phyloP scores from a whole-genome alignment of 148 eudicot species.

The Rhododendron griersonianum region DNA sequence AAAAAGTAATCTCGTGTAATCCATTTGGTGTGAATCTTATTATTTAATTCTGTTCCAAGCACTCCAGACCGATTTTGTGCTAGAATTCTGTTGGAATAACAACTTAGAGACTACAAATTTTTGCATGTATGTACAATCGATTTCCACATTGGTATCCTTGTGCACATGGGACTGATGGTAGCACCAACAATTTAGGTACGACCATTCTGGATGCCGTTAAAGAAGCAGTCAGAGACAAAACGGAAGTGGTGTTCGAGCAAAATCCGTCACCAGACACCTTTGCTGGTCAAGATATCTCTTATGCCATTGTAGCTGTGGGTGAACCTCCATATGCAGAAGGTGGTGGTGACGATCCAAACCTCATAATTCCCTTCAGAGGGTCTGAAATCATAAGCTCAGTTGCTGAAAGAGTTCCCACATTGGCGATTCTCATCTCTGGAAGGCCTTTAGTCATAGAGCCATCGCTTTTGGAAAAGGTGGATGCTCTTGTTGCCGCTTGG shows the following conservation, averaged over 20 bases:
- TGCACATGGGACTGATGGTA: neutral
- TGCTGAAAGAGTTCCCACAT: slow-evolving; percentile 64
- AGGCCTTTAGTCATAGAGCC: slow-evolving; percentile 81
- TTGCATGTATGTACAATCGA: neutral
- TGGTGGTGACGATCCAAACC: slow-evolving; percentile 66
- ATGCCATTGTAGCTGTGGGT: slow-evolving; percentile 82
- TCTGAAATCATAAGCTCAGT: slow-evolving; percentile 49
- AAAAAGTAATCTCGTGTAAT: neutral
- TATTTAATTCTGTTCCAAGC: neutral
- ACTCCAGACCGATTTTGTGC: neutral
- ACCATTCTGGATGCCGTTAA: slow-evolving; percentile 80
- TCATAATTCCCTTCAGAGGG: slow-evolving; percentile 69
- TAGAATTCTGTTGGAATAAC: neutral
- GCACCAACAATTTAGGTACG: slow-evolving; percentile 47
- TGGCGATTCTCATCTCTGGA: slow-evolving; percentile 72
- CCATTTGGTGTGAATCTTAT: neutral
- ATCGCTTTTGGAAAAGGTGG: slow-evolving; percentile 57
- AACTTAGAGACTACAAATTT: neutral
- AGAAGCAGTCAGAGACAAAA: slow-evolving; percentile 42
- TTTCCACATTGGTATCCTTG: neutral
- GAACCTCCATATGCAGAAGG: slow-evolving; percentile 81
- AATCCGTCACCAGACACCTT: slow-evolving; percentile 65
- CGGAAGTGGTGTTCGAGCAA: slow-evolving; percentile 62
- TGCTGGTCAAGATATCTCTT: slow-evolving; percentile 45
- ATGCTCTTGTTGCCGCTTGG: slow-evolving; percentile 87